Evolutionary conservation across 495 filamentous ascomycete species (phyloP).

Genomic region (Penicillium macrosclerotiorum): DNA sequence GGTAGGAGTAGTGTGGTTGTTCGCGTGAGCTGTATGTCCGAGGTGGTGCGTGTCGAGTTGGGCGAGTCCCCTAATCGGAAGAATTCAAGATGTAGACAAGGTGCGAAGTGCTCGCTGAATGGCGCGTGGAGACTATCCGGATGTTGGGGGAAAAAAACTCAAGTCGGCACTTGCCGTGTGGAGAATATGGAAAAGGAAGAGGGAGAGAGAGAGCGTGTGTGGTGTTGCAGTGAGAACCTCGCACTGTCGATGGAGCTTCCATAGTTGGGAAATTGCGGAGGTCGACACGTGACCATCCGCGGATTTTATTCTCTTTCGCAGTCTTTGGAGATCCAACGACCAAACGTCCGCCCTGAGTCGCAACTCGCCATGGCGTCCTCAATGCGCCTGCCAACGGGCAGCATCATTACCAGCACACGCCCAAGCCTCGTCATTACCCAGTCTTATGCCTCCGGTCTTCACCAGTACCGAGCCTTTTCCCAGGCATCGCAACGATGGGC

Average conservation of each 20-base stretch:
- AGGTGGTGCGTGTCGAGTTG: constrained; percentile 11
- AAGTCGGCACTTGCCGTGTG: no score
- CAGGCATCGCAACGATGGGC: constrained; percentile 28
- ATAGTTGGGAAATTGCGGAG: constrained; percentile 20
- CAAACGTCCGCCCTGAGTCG: constrained; percentile 5
- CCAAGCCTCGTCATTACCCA: constrained; percentile 12
- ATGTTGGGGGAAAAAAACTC: no score
- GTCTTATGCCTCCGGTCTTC: constrained; percentile 11
- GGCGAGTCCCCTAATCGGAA: constrained; percentile 19
- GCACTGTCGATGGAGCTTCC: background rate
- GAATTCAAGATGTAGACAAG: constrained; percentile 3
- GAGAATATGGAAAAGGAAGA: background rate
- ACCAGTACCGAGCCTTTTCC: constrained; percentile 40
- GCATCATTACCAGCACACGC: constrained; percentile 15
- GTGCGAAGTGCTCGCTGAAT: constrained; percentile 2
- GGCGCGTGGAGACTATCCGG: no score
- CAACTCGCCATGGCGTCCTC: constrained; percentile 37
- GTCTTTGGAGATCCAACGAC: constrained; percentile 3
- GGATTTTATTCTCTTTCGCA: constrained; percentile 24
- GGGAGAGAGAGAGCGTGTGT: constrained; percentile 1
- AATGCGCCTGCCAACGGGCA: constrained; percentile 27
- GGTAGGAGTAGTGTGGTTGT: background rate
- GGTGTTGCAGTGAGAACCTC: background rate
- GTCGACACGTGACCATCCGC: constrained; percentile 24
- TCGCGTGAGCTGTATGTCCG: no score